A percentile compares a stretch with the other conserved stretches of the same genome.
phyloP scores from a whole-genome alignment of 352 stramenopile genomes.

The Pythium aquatile region DNA sequence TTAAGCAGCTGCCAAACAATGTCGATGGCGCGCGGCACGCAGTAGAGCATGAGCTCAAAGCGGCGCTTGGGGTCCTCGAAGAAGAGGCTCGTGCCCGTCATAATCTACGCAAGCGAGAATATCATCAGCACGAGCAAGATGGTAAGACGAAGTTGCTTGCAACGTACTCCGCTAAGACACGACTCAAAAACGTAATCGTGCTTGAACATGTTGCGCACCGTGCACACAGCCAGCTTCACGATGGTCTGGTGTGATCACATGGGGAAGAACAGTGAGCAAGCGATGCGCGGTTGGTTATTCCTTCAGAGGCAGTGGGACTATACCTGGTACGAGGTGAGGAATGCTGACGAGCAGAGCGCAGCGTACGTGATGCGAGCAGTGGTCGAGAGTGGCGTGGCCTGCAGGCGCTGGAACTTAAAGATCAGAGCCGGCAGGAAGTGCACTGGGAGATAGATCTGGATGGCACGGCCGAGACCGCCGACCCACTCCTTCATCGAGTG shows the following conservation, averaged over 20 bases:
- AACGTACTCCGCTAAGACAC: constrained; percentile 55
- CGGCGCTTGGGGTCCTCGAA: constrained; percentile 81
- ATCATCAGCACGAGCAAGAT: not conserved
- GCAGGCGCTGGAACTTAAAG: constrained; percentile 69
- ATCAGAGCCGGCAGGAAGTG: constrained; percentile 76
- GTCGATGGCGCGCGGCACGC: constrained; percentile 63
- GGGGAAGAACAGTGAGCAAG: not conserved
- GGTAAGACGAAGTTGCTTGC: not conserved
- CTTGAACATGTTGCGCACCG: constrained; percentile 68
- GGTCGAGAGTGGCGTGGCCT: constrained; percentile 43
- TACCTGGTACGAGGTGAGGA: constrained; percentile 84
- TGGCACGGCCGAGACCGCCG: constrained; percentile 57
- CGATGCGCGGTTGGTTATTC: not conserved
- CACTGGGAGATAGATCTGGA: constrained; percentile 81
- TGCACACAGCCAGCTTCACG: constrained; percentile 75
- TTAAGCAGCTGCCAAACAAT: constrained; percentile 82
- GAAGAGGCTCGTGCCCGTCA: constrained; percentile 60
- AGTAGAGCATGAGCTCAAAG: constrained; percentile 87
- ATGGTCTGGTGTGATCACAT: constrained; percentile 38
- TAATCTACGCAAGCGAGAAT: constrained; percentile 33
- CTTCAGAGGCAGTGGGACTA: too few species aligned
- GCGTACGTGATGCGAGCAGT: constrained; percentile 55
- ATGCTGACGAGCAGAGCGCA: constrained; percentile 74
- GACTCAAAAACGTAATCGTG: constrained; percentile 47
- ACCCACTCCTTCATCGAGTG: constrained; percentile 79